Evolutionary conservation across 2,329 filamentous ascomycete species (phyloP).

Genomic region (Hymenoscyphus linearis): DNA sequence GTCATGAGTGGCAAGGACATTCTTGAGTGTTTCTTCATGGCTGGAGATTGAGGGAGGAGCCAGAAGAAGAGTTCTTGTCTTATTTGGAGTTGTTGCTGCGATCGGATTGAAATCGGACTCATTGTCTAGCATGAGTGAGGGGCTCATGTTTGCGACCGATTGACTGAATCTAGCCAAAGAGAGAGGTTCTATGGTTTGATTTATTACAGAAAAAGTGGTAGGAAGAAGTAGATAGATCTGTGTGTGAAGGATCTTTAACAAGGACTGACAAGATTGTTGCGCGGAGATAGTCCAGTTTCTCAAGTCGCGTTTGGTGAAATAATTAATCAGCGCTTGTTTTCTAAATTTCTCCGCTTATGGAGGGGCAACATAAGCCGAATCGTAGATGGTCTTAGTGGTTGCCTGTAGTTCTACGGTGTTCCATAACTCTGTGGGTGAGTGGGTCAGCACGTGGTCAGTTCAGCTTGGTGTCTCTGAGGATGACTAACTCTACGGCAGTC

Average conservation of each 20-base stretch:
- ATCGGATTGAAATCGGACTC: constrained; percentile 27
- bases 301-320: not conserved
- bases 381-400: not conserved
- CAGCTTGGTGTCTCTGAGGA: no score
- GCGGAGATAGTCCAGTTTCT: constrained; percentile 5
- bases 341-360: not conserved
- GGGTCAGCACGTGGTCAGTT: no score
- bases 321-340: constrained; percentile 4
- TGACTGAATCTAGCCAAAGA: not conserved
- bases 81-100: constrained; percentile 16
- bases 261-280: not conserved
- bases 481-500: no score
- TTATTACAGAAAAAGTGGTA: not conserved
- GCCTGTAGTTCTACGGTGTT: not conserved
- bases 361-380: not conserved
- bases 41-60: constrained; percentile 86
- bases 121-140: constrained; percentile 29
- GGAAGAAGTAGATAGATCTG: not conserved
- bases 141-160: constrained; percentile 23
- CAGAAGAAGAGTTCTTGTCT: constrained; percentile 67
- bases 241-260: not conserved
- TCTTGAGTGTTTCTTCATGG: constrained; percentile 71
- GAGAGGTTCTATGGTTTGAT: not conserved
- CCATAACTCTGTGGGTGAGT: not conserved
- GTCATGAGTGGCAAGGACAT: constrained; percentile 67